Conservation (phyloP, 305 asterid genomes). For the Fraxinus baroniana region DNA sequence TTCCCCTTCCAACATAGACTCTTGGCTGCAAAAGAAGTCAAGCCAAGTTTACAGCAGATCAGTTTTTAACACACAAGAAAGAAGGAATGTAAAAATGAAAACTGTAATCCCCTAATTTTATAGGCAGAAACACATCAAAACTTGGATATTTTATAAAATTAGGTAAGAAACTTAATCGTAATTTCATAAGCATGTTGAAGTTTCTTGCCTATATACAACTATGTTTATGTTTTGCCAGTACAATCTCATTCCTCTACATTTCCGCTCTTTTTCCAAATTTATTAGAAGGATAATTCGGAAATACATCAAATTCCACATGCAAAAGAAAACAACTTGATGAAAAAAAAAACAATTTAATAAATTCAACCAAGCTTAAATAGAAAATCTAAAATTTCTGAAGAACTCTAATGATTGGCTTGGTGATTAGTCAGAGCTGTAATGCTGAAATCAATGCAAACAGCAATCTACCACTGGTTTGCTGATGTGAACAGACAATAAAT, state of each 20-base stretch:
- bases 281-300: background rate
- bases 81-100: background rate
- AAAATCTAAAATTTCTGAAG: constrained; percentile 8
- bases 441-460: background rate
- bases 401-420: background rate
- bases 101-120: background rate
- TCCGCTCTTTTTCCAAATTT: constrained; percentile 9
- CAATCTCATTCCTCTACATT: constrained; percentile 10
- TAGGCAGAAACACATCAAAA: background rate
- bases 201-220: background rate
- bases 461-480: background rate
- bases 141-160: background rate
- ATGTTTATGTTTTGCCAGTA: constrained; percentile 13
- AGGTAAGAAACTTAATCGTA: background rate
- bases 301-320: background rate
- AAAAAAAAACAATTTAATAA: background rate
- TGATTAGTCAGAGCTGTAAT: background rate
- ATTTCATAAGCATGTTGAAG: constrained; percentile 1
- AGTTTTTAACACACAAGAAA: background rate
- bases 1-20: constrained; percentile 97
- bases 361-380: constrained; percentile 1
- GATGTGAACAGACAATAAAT: background rate
- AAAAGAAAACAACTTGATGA: background rate
- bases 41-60: constrained; percentile 1
- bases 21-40: constrained; percentile 63